These are phyloP conservation scores for Chlamydomonas sp. DNA, from an alignment of 139 green algal genomes.

Conservation along the genomic window DNA sequence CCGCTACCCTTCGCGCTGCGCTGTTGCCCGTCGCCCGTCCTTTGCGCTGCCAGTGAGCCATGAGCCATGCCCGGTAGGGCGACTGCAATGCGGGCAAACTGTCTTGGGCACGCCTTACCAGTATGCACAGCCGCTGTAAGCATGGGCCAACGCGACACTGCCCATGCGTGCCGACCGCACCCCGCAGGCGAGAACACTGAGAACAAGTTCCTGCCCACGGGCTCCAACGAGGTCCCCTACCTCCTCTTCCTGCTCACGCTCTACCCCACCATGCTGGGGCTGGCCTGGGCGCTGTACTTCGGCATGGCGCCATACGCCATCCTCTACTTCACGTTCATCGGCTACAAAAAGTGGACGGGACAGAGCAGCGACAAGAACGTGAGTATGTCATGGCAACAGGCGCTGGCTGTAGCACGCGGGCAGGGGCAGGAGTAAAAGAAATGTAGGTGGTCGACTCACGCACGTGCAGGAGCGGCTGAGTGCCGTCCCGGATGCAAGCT, in stretches of 20 bases:
- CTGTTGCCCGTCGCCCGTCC: too few relatives aligned
- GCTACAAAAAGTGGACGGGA: constrained; percentile 6
- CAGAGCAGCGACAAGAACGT: background rate
- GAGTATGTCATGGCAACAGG: background rate
- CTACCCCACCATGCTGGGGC: background rate
- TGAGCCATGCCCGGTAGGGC: too few relatives aligned
- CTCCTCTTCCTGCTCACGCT: constrained; percentile 15
- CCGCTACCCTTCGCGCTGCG: too few relatives aligned
- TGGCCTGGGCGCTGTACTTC: background rate
- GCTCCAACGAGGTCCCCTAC: background rate
- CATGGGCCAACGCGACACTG: background rate
- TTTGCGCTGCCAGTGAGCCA: too few relatives aligned
- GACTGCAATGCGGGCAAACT: too few relatives aligned
- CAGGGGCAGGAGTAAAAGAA: too few relatives aligned
- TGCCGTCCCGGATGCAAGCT: too few relatives aligned
- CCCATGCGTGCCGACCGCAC: background rate
- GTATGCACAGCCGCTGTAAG: too few relatives aligned
- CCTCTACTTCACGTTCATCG: background rate
- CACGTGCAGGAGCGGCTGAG: too few relatives aligned
- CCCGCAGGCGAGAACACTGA: background rate
- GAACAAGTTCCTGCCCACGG: constrained; percentile 8
- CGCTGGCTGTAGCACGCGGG: too few relatives aligned
- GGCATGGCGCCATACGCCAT: constrained; percentile 16
- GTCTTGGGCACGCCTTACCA: too few relatives aligned
- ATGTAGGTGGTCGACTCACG: too few relatives aligned